Evolutionary conservation across 495 filamentous ascomycete genomes (phyloP), one percentile per base, ranked within the genome.

Genomic region (Penicillium soppii): DNA sequence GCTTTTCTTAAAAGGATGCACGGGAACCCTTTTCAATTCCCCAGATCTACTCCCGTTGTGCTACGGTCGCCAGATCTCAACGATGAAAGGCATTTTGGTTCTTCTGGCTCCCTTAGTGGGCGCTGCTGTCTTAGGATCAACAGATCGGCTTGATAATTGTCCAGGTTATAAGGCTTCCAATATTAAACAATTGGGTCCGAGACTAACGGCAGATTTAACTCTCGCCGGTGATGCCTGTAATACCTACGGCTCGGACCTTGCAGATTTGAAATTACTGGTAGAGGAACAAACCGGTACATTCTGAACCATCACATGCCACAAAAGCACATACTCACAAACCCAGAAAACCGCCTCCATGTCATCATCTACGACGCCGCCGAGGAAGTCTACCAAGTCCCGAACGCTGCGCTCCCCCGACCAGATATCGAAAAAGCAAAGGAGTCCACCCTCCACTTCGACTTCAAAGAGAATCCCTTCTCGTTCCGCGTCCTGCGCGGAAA

Each of bases 321-420:
- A 39, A 22, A 4, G 37, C 27, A 4, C 7, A 43, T 43, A 25
- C 33, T 26, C 3, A 33, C 19, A 6, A 2, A 27, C 22, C 7
- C 32, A 91, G 88, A 87, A 32, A 75, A 78, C 21, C 86, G 90
- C 15, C 82, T 95, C 8, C 90, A 94, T 66, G 86, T 95, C 55
- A 84, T 88, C 62, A 92, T 96, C 49, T 82, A 87, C 50, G 90
- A 95, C 67, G 72, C 80, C 20, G 82, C 77, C n/a, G 81, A 89
- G 45, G 73, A 81, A 43, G 75, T 88, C 17, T 96, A 92, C 58
- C 87, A 94, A 65, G 82, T 96, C 16, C 89, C 90, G 12, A 79
- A 84, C 17, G 80, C 76, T 4, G 84, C 90, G 15, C 65, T 96
- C 13, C 78, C 86, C 13, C 82, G 88, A 1, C 87, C 89, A 0